Evolutionary conservation across 352 stramenopile species (phyloP).

Genomic region (Pythium sukuiense): DNA sequence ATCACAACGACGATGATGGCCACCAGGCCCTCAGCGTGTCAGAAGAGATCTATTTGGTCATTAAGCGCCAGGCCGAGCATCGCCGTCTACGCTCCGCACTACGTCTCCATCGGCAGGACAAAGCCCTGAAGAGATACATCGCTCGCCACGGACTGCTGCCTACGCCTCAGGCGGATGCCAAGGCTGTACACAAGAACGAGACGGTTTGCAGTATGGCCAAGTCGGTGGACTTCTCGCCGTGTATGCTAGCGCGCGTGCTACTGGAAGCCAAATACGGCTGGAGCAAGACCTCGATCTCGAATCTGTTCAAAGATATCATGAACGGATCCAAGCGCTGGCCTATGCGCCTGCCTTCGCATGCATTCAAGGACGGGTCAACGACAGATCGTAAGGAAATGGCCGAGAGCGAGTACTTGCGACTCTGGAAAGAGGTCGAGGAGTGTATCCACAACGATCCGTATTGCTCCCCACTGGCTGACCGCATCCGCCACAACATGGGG

Average conservation of each 20-base stretch:
- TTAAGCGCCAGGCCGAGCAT: slow-evolving; percentile 58
- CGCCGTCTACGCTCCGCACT: slow-evolving; percentile 43
- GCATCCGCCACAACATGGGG: slow-evolving; percentile 73
- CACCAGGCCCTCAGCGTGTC: slow-evolving; percentile 34
- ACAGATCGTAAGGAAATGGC: slow-evolving; percentile 23
- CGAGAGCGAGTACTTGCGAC: slow-evolving; percentile 22
- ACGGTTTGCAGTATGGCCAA: slow-evolving; percentile 41
- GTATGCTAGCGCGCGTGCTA: slow-evolving; percentile 64
- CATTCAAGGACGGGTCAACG: slow-evolving; percentile 3
- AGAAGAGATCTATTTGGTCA: slow-evolving; percentile 53
- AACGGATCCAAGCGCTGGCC: slow-evolving; percentile 26
- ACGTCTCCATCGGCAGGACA: slow-evolving; percentile 59
- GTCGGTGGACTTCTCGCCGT: slow-evolving; percentile 59
- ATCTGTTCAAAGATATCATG: slow-evolving; percentile 57
- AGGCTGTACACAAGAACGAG: slow-evolving; percentile 18
- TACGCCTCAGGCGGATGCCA: background rate
- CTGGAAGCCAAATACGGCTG: slow-evolving; percentile 55
- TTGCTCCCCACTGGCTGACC: slow-evolving; percentile 78
- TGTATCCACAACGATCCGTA: slow-evolving; percentile 69
- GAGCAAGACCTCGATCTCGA: slow-evolving; percentile 70
- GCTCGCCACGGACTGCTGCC: slow-evolving; percentile 30
- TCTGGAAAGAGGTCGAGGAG: slow-evolving; percentile 49
- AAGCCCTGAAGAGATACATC: slow-evolving; percentile 53
- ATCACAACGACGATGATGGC: background rate
- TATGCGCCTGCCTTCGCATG: slow-evolving; percentile 19